Evolutionary conservation across 306 rosid species (phyloP), one percentile per base, ranked within the genome.

Genomic region (Fagus crenata): DNA sequence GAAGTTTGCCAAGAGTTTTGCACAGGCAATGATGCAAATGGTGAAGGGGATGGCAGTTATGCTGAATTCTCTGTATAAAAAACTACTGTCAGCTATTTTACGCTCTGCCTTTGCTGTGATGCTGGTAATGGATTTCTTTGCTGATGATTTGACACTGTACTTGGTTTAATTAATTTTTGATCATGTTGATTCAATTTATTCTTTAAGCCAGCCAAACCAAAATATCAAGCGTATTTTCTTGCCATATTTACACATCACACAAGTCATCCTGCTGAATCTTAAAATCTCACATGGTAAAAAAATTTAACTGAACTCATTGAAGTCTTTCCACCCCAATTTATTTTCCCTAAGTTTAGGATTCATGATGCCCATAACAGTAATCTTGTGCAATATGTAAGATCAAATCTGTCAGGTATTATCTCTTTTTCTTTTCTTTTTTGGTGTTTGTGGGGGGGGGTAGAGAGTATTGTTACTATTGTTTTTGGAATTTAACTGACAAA

Each of bases 101-200:
- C 97, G 87, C 46, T 92, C 97, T 72, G 73, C 89, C 77, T 73
- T 89, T 33, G 89, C 86, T 53, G 68, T 83, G 73, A 86, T 73
- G 82, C 85, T 94, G 91, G 98, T 92, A 92, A 87, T 55, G 67
- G 55, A 76, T 67, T 81, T 82, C 65, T 75, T 67, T 37, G 0
- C 77, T 31, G 35, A 74, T 80, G 28, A 75, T 74, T 81, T 75
- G 65, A 67, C 69, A 63, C 69, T 70, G 69, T 53, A 68, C 53
- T 46, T 78, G 31, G 65, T 59, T 83, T 59, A 14, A n/a, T 72
- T 77, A 49, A 40, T 68, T 39, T 67, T 37, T 6, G 7, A 33
- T 73, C 69, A 53, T 64, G 37, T 17, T 36, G 61, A 37, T 74
- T 73, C 71, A 73, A 65, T 73, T 32, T 31, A 13, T 61, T 32